These are phyloP conservation scores for Hebeloma cylindrosporum DNA, from an alignment of 768 basidiomycete species.

Conservation along the genomic window DNA sequence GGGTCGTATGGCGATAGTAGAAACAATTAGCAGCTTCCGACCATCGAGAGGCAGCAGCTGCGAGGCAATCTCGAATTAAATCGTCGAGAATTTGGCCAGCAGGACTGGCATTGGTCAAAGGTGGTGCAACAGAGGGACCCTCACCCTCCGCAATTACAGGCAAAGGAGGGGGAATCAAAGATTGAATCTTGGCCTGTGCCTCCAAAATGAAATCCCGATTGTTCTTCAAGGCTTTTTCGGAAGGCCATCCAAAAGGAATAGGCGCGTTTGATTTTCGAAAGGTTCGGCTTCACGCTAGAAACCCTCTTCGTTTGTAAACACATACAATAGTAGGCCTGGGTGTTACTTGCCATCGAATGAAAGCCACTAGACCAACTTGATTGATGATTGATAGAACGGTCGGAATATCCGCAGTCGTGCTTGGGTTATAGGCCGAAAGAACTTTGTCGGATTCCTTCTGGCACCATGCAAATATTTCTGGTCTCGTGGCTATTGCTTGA, in stretches of 20 bases:
- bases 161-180: neutral
- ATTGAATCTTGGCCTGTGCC: neutral
- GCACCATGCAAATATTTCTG: conserved; percentile 20
- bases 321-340: conserved; percentile 3
- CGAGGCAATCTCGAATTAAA: conserved; percentile 17
- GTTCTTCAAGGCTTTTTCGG: conserved; percentile 21
- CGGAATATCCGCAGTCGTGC: conserved; percentile 23
- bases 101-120: neutral
- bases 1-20: neutral
- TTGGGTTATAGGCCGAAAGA: conserved; percentile 21
- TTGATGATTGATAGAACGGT: conserved; percentile 21
- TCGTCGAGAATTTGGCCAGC: conserved; percentile 7
- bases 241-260: conserved; percentile 27
- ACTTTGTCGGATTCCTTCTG: conserved; percentile 19
- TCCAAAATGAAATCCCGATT: conserved; percentile 15
- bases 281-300: conserved; percentile 25
- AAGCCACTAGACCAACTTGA: conserved; percentile 17
- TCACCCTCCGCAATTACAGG: no score
- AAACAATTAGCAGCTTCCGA: conserved; percentile 2
- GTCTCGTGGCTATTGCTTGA: conserved; percentile 11
- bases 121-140: no score
- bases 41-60: conserved; percentile 17
- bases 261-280: conserved; percentile 16
- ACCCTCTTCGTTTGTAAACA: neutral
- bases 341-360: conserved; percentile 23